Evolutionary conservation across 2,329 filamentous ascomycete genomes (phyloP).

Genomic region (Diaporthe helianthi): DNA sequence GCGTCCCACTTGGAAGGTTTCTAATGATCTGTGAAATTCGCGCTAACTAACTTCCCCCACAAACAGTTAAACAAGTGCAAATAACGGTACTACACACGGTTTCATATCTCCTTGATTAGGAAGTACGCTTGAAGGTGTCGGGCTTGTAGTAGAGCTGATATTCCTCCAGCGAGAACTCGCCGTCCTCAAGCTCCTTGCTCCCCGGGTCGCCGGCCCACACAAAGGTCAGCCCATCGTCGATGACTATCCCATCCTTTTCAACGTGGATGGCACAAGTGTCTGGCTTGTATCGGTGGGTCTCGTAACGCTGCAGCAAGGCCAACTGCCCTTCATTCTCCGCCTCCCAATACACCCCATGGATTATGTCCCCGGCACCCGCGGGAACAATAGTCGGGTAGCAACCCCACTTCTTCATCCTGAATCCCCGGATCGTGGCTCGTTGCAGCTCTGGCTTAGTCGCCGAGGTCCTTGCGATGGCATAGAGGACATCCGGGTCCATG

Average conservation of each 20-base stretch:
- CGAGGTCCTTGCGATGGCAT: too few relatives aligned
- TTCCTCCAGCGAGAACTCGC: neutral
- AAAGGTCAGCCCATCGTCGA: neutral
- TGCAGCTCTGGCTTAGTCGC: too few relatives aligned
- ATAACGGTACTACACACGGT: neutral
- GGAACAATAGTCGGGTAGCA: too few relatives aligned
- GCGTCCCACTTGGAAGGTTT: too few relatives aligned
- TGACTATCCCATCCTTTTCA: neutral
- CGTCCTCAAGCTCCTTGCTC: slow-evolving; percentile 5
- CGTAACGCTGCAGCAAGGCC: slow-evolving; percentile 2
- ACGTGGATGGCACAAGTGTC: neutral
- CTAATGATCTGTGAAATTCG: neutral
- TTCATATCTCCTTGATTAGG: too few relatives aligned
- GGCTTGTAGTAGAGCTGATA: slow-evolving; percentile 12
- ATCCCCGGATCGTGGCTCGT: too few relatives aligned
- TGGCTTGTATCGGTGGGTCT: neutral
- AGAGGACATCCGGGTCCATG: too few relatives aligned
- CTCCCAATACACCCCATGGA: neutral
- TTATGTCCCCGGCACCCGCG: too few relatives aligned
- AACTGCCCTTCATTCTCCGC: neutral
- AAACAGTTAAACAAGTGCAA: neutral
- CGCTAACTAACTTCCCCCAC: neutral
- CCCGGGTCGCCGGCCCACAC: slow-evolving; percentile 6
- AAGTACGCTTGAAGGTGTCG: neutral
- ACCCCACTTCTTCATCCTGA: too few relatives aligned